Conservation (phyloP, 331 rosid species). For the Malus hybrid region DNA sequence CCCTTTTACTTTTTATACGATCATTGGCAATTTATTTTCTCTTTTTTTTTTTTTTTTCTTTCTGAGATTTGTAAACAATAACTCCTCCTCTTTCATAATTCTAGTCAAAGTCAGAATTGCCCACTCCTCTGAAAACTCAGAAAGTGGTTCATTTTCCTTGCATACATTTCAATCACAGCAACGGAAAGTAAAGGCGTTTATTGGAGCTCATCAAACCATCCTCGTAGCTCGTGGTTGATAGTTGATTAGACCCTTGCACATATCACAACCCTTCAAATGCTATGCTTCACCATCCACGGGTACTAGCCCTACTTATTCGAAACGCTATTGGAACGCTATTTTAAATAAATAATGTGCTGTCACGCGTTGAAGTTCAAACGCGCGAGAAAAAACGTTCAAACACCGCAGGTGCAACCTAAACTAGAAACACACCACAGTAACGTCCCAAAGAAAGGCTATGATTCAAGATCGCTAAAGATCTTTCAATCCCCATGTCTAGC, state of each 20-base stretch:
- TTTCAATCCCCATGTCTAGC: background rate
- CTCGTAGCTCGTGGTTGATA: background rate
- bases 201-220: slow-evolving; percentile 56
- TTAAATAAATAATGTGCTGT: no score
- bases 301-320: no score
- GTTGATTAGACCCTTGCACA: slow-evolving; percentile 7
- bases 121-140: slow-evolving; percentile 40
- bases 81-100: slow-evolving; percentile 27
- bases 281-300: no score
- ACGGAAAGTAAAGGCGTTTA: slow-evolving; percentile 30
- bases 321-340: no score
- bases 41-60: background rate
- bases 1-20: background rate
- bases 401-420: no score
- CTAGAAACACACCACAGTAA: no score
- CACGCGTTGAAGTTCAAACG: no score
- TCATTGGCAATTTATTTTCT: background rate
- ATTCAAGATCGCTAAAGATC: background rate
- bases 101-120: slow-evolving; percentile 53
- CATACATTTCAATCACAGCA: slow-evolving; percentile 19
- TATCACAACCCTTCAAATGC: background rate
- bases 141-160: slow-evolving; percentile 29
- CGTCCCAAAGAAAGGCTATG: no score
- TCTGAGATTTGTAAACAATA: background rate
- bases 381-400: no score